Evolutionary conservation across 371 early-diverging fungal genomes (phyloP), one percentile per base, ranked within the genome.

Genomic region (Batrachochytrium dendrobatidis): DNA sequence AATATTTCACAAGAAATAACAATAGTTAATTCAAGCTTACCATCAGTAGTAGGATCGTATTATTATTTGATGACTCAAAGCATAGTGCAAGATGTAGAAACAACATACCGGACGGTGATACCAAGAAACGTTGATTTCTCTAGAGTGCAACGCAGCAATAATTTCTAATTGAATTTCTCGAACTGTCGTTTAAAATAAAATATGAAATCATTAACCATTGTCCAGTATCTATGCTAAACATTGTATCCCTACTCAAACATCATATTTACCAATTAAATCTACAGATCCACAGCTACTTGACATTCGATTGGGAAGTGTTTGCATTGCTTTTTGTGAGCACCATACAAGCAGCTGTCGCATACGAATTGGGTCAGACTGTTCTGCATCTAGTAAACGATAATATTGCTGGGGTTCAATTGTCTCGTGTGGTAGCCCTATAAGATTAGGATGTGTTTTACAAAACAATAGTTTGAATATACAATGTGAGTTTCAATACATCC

Each of bases 271-370:
- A 25, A 53, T 25, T 3, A 6, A 30, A 6, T 28, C 15, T 30
- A 29, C 25, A 24, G 5, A 18, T 18, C 33, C 31, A 24, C 22
- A 10, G 33, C n/a, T 22, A 17, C 51, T 29, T 18, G 46, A n/a
- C 29, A 31, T 18, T 15, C 32, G 2, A 20, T 50, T n/a, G 10
- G 10, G 20, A 28, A 28, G 8, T 31, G 6, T 17, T 3, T 58
- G 49, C 43, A 56, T 35, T 24, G 56, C 64, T 34, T 61, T 35
- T 39, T 69, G 52, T 1, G 73, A 71, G 52, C 84, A 81, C 88
- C 88, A 87, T 20, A 81, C 63, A 29, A 87, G 66, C 28, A 87
- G 72, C 62, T 86, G 87, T 3, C 83, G 72, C 75, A 87, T 80
- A 2, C 86, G 78, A 0, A 84, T 58, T 24, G 86, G 86, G 31